Percentiles rank a stretch among this genome's conserved stretches.
Evolutionary conservation across 73 alveolate species (phyloP).

Genomic region (Diophrys sp.): DNA sequence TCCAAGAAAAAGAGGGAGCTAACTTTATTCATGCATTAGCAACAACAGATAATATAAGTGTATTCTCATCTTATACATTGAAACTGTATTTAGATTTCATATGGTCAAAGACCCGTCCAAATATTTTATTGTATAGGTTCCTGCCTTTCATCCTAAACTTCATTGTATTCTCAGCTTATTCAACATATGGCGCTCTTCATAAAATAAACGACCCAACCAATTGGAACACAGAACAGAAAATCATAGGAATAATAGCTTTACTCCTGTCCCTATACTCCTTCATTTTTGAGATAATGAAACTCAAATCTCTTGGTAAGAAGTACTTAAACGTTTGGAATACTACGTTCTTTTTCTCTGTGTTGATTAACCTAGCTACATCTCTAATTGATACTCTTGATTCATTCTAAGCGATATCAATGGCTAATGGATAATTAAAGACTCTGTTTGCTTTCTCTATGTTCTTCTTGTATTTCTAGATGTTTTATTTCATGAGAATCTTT

Average conservation of each 20-base stretch:
- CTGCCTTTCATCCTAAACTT: neutral
- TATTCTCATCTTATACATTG: neutral
- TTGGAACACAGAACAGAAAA: neutral
- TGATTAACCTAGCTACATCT: neutral
- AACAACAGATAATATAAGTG: neutral
- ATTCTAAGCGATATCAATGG: neutral
- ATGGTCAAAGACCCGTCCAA: neutral
- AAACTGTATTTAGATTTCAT: neutral
- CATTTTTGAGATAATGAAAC: neutral
- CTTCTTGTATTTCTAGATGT: conserved; percentile 37
- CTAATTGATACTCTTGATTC: neutral
- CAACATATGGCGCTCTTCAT: neutral
- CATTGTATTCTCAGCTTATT: neutral
- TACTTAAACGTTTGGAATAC: neutral
- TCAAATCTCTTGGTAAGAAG: neutral
- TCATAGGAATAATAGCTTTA: neutral
- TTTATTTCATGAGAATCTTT: conserved; percentile 45
- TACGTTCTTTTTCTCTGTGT: neutral
- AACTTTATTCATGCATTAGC: neutral
- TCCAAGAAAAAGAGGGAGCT: neutral
- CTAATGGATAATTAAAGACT: neutral
- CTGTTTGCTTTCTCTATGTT: neutral
- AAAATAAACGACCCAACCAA: neutral
- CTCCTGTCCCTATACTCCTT: neutral
- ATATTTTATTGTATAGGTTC: neutral